Conservation (phyloP, 176 grass and related monocot genomes). For the Eleusine indica region DNA sequence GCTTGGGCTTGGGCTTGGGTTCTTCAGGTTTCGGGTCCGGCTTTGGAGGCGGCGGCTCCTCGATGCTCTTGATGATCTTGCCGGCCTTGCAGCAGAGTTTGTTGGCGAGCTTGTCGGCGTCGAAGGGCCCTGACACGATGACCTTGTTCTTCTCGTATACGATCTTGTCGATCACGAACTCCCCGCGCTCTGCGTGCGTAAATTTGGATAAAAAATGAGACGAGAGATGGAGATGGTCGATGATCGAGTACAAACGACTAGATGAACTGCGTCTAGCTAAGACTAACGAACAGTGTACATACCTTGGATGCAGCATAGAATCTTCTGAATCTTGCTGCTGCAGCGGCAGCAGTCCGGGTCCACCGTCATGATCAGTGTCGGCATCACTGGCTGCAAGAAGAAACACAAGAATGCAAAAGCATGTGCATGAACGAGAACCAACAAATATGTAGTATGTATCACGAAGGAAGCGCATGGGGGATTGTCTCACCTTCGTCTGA, state of each 20-base stretch:
- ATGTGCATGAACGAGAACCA: not conserved
- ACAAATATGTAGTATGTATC: not conserved
- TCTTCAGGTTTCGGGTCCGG: not conserved
- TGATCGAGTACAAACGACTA: not conserved
- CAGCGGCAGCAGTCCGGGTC: conserved; percentile 61
- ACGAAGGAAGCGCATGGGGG: not conserved
- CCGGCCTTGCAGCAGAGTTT: conserved; percentile 71
- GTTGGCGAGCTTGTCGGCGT: conserved; percentile 51
- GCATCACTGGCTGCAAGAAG: conserved; percentile 21
- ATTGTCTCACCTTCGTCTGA: not conserved
- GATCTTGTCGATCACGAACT: conserved; percentile 60
- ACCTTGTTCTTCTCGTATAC: conserved; percentile 71
- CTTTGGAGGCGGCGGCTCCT: not conserved
- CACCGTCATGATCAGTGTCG: conserved; percentile 65
- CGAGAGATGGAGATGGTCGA: not conserved
- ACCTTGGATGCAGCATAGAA: conserved; percentile 65
- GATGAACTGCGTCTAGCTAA: not conserved
- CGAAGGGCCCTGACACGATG: conserved; percentile 56
- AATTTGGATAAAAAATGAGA: not conserved
- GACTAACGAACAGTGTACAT: not conserved
- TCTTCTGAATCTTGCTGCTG: conserved; percentile 57
- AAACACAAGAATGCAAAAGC: not conserved
- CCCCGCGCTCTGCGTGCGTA: conserved; percentile 20
- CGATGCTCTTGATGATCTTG: conserved; percentile 48
- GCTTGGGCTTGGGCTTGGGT: not conserved